Evolutionary conservation across 495 filamentous ascomycete genomes (phyloP).

Genomic region (Penicillium tannophilum): DNA sequence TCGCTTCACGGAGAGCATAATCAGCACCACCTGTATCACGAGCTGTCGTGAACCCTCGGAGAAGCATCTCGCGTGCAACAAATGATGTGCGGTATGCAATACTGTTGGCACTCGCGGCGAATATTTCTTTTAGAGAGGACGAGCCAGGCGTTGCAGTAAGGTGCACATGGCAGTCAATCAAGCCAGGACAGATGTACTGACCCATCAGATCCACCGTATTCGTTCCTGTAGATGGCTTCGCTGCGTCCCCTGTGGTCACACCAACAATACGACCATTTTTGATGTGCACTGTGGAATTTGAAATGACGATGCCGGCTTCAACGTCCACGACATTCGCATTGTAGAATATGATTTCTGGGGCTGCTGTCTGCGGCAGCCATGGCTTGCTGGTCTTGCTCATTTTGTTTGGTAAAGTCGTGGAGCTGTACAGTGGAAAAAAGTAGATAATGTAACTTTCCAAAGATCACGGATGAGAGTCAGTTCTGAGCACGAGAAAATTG

Average conservation of each 20-base stretch:
- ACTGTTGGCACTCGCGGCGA: constrained; percentile 13
- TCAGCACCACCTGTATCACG: constrained; percentile 53
- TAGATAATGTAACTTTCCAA: too few species aligned
- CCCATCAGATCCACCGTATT: constrained; percentile 38
- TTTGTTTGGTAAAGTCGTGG: neutral
- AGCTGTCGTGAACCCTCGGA: constrained; percentile 51
- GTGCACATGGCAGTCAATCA: constrained; percentile 60
- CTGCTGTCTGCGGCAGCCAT: constrained; percentile 22
- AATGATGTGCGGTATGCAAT: constrained; percentile 17
- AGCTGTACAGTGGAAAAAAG: neutral
- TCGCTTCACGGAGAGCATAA: constrained; percentile 47
- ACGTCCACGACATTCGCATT: constrained; percentile 31
- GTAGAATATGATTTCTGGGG: constrained; percentile 22
- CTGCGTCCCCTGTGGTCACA: neutral
- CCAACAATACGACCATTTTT: constrained; percentile 17
- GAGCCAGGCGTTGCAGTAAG: constrained; percentile 45
- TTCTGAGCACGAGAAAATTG: neutral
- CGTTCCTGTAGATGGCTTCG: neutral
- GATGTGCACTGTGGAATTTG: constrained; percentile 16
- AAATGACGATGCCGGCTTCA: constrained; percentile 14
- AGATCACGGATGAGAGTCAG: too few species aligned
- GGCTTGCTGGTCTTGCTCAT: constrained; percentile 21
- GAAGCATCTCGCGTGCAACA: constrained; percentile 40
- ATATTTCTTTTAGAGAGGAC: constrained; percentile 20
- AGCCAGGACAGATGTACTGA: constrained; percentile 54